Evolutionary conservation across 768 basidiomycete genomes (phyloP).

Genomic region (Tricholoma matsutake): DNA sequence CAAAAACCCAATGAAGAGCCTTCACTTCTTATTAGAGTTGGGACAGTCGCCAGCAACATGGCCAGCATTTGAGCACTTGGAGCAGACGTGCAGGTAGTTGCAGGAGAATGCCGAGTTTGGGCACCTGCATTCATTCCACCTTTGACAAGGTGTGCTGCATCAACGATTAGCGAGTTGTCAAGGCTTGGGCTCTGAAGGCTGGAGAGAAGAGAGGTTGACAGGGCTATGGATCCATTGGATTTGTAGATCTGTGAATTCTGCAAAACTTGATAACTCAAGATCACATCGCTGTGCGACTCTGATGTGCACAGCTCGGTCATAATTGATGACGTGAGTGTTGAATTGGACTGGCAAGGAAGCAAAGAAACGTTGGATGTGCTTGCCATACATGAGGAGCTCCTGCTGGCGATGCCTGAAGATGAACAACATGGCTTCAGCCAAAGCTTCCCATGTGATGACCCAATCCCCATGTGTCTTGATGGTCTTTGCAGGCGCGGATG

Average conservation of each 20-base stretch:
- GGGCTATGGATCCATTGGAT: too few species aligned
- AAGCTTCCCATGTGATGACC: slow-evolving; percentile 19
- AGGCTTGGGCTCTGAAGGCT: not conserved
- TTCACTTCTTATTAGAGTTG: too few species aligned
- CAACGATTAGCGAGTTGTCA: not conserved
- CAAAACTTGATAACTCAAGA: slow-evolving; percentile 1
- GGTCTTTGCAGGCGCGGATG: slow-evolving; percentile 3
- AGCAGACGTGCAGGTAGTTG: not conserved
- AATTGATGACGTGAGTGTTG: slow-evolving; percentile 21
- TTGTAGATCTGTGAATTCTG: too few species aligned
- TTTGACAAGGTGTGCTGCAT: not conserved
- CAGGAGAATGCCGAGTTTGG: not conserved
- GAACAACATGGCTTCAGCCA: slow-evolving; percentile 14
- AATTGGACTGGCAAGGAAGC: not conserved
- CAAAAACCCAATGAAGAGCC: too few species aligned
- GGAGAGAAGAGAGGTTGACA: not conserved
- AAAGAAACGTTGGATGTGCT: too few species aligned
- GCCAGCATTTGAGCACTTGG: too few species aligned
- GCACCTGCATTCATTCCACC: not conserved
- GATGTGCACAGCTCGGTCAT: slow-evolving; percentile 20
- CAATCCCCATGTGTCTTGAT: slow-evolving; percentile 12
- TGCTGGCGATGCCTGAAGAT: slow-evolving; percentile 19
- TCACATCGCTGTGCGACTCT: slow-evolving; percentile 5
- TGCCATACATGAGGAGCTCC: slow-evolving; percentile 20
- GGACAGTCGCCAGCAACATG: too few species aligned